Evolutionary conservation across 768 basidiomycete species (phyloP), one percentile per base, ranked within the genome.

Genomic region (Cystofilobasidium ferigula): DNA sequence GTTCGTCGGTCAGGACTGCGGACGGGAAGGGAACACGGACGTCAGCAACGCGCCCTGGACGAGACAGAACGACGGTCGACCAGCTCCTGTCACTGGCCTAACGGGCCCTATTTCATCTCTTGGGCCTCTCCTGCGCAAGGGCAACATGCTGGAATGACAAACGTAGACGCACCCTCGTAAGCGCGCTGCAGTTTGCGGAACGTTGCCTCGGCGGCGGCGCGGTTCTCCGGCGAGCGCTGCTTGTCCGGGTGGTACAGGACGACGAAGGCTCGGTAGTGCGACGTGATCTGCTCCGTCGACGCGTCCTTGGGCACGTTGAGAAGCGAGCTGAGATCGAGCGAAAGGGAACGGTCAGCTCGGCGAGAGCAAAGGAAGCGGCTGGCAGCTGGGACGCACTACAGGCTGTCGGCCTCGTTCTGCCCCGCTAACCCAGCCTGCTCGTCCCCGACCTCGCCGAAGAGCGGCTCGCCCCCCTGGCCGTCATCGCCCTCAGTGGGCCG

Each of bases 171-270:
- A 85, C 86, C 82, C 81, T 90, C 84, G 73, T 90, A 90, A 16
- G 89, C 88, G 69, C 85, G 85, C 69, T 89, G 87, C 26, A 92
- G 81, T 73, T 85, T 83, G 22, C 86, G 79, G 69, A 91, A 90
- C 58, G 81, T 82, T 36, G 80, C 79, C 30, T 83, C 81, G 0
- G 89, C 88, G 0, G 82, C 79, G 57, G 77, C 79, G 72, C 82
- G 84, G 67, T 79, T 76, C 22, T 74, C 74, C 61, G 82, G 81
- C 71, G 83, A 82, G 26, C 79, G 80, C 67, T 90, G 87, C 72
- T 85, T 86, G 80, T 94, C 89, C 0, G 89, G 89, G 71, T 94
- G 89, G 69, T 87, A 89, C 24, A 86, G 77, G 34, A 90, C 51
- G 2, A 54, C 67, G 36, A 70, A 60, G 16, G 56, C 5, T 18